Percentiles rank a stretch among this genome's conserved stretches.
Conservation (phyloP, 768 basidiomycete genomes). For the Rubroboletus satanas region DNA sequence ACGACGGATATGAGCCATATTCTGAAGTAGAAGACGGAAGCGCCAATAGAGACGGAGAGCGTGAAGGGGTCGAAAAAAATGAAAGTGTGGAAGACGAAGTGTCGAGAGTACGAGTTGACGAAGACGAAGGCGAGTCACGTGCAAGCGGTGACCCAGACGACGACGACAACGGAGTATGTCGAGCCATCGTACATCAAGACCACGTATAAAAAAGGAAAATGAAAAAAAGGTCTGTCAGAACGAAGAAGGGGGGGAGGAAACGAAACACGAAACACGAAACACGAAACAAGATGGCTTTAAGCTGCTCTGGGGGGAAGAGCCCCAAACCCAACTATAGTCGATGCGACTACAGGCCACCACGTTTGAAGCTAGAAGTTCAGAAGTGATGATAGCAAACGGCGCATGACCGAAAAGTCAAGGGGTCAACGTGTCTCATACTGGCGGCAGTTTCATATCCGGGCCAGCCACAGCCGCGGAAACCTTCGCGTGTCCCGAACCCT, state of each 20-base stretch:
- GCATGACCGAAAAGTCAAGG: background rate
- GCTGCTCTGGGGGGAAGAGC: background rate
- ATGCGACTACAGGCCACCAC: background rate
- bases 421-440: background rate
- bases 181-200: constrained; percentile 6
- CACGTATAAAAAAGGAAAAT: background rate
- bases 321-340: background rate
- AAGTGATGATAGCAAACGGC: background rate
- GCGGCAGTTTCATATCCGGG: background rate
- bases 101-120: background rate
- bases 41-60: background rate
- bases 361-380: constrained; percentile 9
- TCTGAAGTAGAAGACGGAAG: background rate
- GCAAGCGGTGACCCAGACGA: background rate
- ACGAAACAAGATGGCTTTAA: background rate
- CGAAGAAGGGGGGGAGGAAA: background rate
- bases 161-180: background rate
- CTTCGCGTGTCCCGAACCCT: background rate
- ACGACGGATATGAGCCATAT: background rate
- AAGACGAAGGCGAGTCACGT: background rate
- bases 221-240: background rate
- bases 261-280: background rate
- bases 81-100: constrained; percentile 5
- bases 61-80: background rate
- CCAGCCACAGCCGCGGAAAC: background rate